Base-by-base conservation (phyloP, 83 land plant genomes). In the Diphasiastrum complanatum region DNA sequence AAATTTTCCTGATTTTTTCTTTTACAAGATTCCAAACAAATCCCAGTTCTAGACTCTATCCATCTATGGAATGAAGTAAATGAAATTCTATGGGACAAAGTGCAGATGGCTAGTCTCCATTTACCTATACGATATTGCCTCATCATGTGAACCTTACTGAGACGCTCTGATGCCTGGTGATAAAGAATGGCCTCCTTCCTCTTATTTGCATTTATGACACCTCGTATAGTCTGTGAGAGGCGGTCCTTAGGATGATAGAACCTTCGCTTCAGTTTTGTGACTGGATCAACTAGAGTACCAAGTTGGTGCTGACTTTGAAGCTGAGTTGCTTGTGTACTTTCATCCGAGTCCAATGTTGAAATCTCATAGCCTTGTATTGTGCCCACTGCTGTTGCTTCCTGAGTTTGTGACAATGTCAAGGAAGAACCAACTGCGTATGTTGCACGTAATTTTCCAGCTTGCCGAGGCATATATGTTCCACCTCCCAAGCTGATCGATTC, bases 71-170 rank as follows among this genome's bases (percentile, higher is more conserved):
- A n/a, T n/a, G n/a, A n/a, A n/a, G 14, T 14, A 8, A 38, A 38
- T 38, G 12, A 8, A 14, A 38, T 14, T 38, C 43, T 38, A 8
- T 38, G 43, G 14, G 43, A 38, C 14, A 8, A 8, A 14, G 14
- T 40, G 2, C 24, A 33, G 30, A 58, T 11, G 28, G 25, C 27
- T 31, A 49, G 35, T 34, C 61, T n/a, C n/a, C n/a, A 49, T 5
- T 25, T 38, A 78, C 81, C 81, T 54, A 60, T 75, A 45, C 81
- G 81, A 45, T 78, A 78, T 56, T 50, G 61, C 51, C 81, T 74
- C 79, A 75, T 61, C 57, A 78, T 69, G 29, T 78, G 63, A 28
- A 78, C 81, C 48, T 65, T 78, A 60, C 75, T 78, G 24, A 69
- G 74, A 34, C 81, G 68, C 47, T 78, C 81, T 45, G 65, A 50